Evolutionary conservation across 2,329 filamentous ascomycete genomes (phyloP).

Genomic region (Talaromyces sp.): DNA sequence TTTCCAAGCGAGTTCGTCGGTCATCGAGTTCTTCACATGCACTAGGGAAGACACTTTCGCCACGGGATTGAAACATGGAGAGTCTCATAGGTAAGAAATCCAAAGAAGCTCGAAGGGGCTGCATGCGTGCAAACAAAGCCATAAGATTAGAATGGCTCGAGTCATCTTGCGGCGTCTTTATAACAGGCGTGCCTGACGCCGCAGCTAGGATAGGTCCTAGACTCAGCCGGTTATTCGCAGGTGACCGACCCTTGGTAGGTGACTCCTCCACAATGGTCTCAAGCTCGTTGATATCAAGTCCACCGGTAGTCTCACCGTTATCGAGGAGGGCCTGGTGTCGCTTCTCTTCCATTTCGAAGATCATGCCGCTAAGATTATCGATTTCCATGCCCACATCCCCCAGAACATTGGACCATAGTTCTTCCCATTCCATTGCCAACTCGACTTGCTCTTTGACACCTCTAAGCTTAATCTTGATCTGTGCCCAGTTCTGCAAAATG

Average conservation of each 20-base stretch:
- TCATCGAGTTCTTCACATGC: constrained; percentile 87
- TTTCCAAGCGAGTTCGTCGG: constrained; percentile 73
- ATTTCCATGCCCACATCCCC: constrained; percentile 91
- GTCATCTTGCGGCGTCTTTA: constrained; percentile 71
- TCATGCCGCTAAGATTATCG: constrained; percentile 74
- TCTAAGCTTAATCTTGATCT: constrained; percentile 75
- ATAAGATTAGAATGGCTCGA: constrained; percentile 83
- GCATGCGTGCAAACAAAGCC: constrained; percentile 91
- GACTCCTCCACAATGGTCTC: constrained; percentile 92
- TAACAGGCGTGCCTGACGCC: constrained; percentile 45
- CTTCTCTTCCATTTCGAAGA: constrained; percentile 98
- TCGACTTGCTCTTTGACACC: constrained; percentile 88
- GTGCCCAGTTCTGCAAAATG: constrained; percentile 81
- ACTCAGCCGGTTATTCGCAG: constrained; percentile 67
- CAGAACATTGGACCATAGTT: constrained; percentile 90
- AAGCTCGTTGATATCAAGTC: constrained; percentile 80
- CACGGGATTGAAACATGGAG: constrained; percentile 80
- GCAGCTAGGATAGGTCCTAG: constrained; percentile 63
- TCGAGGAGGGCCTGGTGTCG: constrained; percentile 75
- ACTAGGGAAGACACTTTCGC: constrained; percentile 78
- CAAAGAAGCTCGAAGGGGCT: constrained; percentile 85
- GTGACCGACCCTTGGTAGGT: constrained; percentile 59
- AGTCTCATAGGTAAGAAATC: constrained; percentile 96
- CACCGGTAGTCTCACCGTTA: constrained; percentile 51
- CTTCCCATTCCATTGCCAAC: constrained; percentile 98